Evolutionary conservation across 176 grass and related monocot species (phyloP).

Genomic region (Ensete glaucum): DNA sequence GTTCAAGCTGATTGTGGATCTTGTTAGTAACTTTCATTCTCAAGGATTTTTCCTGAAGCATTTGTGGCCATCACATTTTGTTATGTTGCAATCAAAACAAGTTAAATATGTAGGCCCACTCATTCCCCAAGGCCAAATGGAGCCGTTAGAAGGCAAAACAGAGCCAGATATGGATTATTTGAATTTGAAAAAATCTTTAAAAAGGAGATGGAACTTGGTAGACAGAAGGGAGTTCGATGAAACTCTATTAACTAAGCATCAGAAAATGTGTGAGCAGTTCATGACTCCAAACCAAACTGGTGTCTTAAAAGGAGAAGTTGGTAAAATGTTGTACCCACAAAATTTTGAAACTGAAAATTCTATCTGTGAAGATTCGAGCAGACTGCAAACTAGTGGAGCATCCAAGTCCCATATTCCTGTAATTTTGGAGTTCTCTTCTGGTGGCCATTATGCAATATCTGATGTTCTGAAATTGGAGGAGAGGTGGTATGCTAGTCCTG

Average conservation of each 20-base stretch:
- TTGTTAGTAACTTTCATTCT: neutral
- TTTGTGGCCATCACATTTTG: conserved; percentile 14
- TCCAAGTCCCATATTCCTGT: conserved; percentile 13
- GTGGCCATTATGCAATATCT: conserved; percentile 26
- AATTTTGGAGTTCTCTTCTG: conserved; percentile 18
- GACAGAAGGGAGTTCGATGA: conserved; percentile 28
- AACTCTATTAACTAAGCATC: conserved; percentile 56
- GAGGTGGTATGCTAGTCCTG: conserved; percentile 85
- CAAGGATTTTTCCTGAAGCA: conserved; percentile 18
- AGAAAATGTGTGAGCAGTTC: conserved; percentile 40
- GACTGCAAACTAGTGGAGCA: conserved; percentile 6
- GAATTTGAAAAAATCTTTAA: neutral
- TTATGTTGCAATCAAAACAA: conserved; percentile 13
- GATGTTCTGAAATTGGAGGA: conserved; percentile 67
- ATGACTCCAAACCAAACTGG: conserved; percentile 14
- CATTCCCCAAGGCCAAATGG: neutral
- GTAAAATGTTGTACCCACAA: conserved; percentile 16
- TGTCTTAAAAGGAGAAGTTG: conserved; percentile 28
- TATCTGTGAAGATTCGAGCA: conserved; percentile 24
- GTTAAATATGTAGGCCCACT: conserved; percentile 11
- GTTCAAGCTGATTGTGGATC: conserved; percentile 18
- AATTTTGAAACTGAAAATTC: neutral
- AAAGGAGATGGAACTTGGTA: conserved; percentile 44
- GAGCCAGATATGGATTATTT: neutral
- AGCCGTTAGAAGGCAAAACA: neutral